Base-by-base conservation (phyloP, 2,329 filamentous ascomycete genomes). In the Aspergillus fumigatus region DNA sequence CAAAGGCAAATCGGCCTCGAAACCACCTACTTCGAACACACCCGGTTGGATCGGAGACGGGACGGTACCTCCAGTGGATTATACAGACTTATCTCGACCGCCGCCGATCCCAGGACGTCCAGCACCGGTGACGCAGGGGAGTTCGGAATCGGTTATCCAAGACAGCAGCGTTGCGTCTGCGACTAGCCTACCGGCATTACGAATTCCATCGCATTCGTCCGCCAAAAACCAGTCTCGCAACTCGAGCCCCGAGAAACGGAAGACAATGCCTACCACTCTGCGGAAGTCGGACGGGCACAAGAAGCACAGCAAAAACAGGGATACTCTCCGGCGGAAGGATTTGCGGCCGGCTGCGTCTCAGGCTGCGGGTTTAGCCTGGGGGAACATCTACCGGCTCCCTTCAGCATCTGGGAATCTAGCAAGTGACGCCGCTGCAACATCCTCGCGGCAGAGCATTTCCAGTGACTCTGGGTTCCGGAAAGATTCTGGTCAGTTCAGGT, bases 31-130 rank as follows among this genome's bases (percentile, higher is more conserved):
- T 41, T 65, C 61, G 53, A 65, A 62, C 48, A 67, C 71, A 9
- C 70, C 73, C 10, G 86, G 84, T 3, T 92, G 85, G 80, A 88
- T 96, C 66, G 92, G 90, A 43, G 82, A 87, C 61, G 89, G 90
- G 11, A 94, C 90, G 1, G 87, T 96, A 60, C 90, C 90, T 49
- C 88, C 89, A 7, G 84, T 92, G 50, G 86, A 82, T 58, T 96
- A 95, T 69, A 83, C 86, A 4, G 88, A 95, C 64, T 79, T 96
- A n/a, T 88, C 89, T n/a, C 85, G 86, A 55, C 88, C 88, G 11
- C 75, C 85, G 11, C 76, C 81, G 50, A 80, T 89, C 25, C 83
- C 84, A 26, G 79, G 81, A 29, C 65, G 70, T 54, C 67, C 68
- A 41, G 29, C 57, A 49, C 56, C 66, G 49, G 47, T 62, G 4